Conservation (phyloP, 2,329 filamentous ascomycete genomes). For the Cladophialophora bantiana region DNA sequence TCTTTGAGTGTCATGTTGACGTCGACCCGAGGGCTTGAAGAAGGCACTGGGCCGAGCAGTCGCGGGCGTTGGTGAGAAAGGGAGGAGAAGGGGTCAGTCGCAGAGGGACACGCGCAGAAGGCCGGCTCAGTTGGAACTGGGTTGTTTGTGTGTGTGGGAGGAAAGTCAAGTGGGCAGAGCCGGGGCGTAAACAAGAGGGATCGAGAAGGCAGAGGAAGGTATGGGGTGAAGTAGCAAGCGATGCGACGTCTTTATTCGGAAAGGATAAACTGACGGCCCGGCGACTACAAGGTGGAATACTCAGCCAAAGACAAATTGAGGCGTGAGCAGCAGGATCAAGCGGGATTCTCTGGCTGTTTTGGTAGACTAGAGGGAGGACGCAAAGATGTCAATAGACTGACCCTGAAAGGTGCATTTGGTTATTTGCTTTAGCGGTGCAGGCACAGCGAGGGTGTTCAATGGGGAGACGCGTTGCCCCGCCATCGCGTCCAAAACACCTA, state of each 20-base stretch:
- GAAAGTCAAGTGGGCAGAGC: slow-evolving; percentile 22
- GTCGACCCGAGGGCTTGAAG: neutral
- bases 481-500: slow-evolving; percentile 30
- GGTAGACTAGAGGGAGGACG: slow-evolving; percentile 7
- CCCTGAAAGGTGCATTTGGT: slow-evolving; percentile 17
- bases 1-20: slow-evolving; percentile 52
- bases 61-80: neutral
- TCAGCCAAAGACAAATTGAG: neutral
- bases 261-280: neutral
- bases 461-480: slow-evolving; percentile 29
- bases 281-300: neutral
- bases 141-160: slow-evolving; percentile 17
- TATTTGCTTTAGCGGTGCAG: slow-evolving; percentile 17
- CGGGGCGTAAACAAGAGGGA: neutral
- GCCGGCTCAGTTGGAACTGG: slow-evolving; percentile 28
- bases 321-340: slow-evolving; percentile 5
- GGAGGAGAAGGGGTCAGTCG: neutral
- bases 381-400: slow-evolving; percentile 12
- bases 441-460: slow-evolving; percentile 17
- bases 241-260: slow-evolving; percentile 7
- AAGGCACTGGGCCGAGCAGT: neutral
- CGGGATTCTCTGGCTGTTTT: slow-evolving; percentile 1
- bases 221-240: neutral
- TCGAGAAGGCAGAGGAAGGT: neutral
- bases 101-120: neutral